Evolutionary conservation across 345 rosid genomes (phyloP).

Genomic region (Clarkia xantiana): DNA sequence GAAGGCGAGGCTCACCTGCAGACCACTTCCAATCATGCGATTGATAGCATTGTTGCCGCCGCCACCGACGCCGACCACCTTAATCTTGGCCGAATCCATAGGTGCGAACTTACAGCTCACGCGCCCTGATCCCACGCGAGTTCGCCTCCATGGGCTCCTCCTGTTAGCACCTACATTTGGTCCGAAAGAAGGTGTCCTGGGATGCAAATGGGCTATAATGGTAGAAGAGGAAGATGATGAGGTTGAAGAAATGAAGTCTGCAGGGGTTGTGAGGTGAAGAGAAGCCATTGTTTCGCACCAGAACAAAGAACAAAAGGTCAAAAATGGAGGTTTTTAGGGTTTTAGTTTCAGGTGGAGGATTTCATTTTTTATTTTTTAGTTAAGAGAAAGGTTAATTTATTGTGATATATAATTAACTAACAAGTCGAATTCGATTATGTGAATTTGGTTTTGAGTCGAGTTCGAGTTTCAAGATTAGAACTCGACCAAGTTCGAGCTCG

Average conservation of each 20-base stretch:
- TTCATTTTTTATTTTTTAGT: too few species aligned
- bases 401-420: too few species aligned
- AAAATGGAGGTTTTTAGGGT: conserved; percentile 29
- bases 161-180: conserved; percentile 8
- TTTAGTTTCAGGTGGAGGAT: conserved; percentile 11
- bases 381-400: too few species aligned
- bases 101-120: conserved; percentile 54
- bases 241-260: conserved; percentile 25
- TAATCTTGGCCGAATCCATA: conserved; percentile 79
- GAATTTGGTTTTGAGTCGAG: too few species aligned
- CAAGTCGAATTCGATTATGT: too few species aligned
- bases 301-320: not conserved
- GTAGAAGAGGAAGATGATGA: conserved; percentile 13
- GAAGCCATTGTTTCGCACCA: conserved; percentile 17
- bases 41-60: conserved; percentile 99
- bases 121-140: conserved; percentile 14
- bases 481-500: too few species aligned
- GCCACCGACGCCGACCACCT: conserved; percentile 92
- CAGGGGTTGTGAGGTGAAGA: conserved; percentile 40
- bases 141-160: conserved; percentile 16
- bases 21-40: conserved; percentile 92
- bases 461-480: too few species aligned
- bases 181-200: conserved; percentile 11
- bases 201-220: conserved; percentile 8
- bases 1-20: conserved; percentile 35